Conservation (phyloP, 2,329 filamentous ascomycete species). For the Metarhizium album region DNA sequence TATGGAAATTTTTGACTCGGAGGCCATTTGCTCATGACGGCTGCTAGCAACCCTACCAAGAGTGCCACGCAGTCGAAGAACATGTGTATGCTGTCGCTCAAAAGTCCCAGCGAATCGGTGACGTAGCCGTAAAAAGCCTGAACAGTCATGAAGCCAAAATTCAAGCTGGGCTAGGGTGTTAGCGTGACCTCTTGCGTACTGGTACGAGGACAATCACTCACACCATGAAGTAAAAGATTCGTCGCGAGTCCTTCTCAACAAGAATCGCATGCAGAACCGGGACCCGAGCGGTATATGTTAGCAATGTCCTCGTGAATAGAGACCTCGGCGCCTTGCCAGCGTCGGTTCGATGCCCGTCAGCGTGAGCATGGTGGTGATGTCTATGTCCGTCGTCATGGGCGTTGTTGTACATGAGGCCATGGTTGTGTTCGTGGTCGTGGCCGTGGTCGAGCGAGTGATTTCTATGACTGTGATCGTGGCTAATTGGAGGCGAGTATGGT, state of each 20-base stretch:
- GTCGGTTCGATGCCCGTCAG: constrained; percentile 17
- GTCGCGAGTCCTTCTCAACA: constrained; percentile 80
- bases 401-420: constrained; percentile 15
- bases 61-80: constrained; percentile 96
- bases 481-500: constrained; percentile 14
- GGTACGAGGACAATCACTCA: constrained; percentile 30
- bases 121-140: constrained; percentile 91
- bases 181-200: not conserved
- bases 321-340: constrained; percentile 45
- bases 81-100: constrained; percentile 98
- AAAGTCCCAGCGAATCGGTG: constrained; percentile 85
- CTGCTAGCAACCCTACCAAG: constrained; percentile 78
- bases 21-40: constrained; percentile 95
- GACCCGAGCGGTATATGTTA: constrained; percentile 58
- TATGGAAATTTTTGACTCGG: constrained; percentile 83
- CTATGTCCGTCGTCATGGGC: constrained; percentile 14
- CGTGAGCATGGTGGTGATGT: constrained; percentile 18
- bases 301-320: constrained; percentile 57
- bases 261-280: constrained; percentile 79
- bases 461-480: constrained; percentile 13
- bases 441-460: constrained; percentile 17
- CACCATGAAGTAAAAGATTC: constrained; percentile 97
- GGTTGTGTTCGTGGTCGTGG: constrained; percentile 13
- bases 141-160: constrained; percentile 88
- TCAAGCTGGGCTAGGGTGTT: constrained; percentile 48